Evolutionary conservation across 805 yeast species (phyloP).

Genomic region (Saccharomycopsis sp.): DNA sequence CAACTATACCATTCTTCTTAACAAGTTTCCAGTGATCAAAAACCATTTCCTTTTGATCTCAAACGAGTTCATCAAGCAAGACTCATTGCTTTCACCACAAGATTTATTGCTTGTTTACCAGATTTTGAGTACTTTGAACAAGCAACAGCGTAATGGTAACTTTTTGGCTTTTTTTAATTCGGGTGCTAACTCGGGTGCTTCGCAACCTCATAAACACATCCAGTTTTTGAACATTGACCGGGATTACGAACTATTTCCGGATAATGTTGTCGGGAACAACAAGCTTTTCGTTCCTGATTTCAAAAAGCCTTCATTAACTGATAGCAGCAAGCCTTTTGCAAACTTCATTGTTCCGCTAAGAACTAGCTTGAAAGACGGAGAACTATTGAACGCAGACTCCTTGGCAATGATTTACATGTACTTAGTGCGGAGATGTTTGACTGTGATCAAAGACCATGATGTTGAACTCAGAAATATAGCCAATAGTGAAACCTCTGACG

Average conservation of each 20-base stretch:
- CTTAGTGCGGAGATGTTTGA: slow-evolving; percentile 63
- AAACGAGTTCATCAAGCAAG: slow-evolving; percentile 64
- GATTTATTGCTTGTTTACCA: slow-evolving; percentile 59
- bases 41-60: slow-evolving; percentile 78
- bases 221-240: slow-evolving; percentile 50
- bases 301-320: slow-evolving; percentile 53
- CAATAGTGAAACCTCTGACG: neutral
- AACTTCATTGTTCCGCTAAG: slow-evolving; percentile 54
- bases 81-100: slow-evolving; percentile 58
- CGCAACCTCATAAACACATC: slow-evolving; percentile 87
- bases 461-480: slow-evolving; percentile 15
- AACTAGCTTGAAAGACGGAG: slow-evolving; percentile 33
- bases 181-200: slow-evolving; percentile 89
- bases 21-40: slow-evolving; percentile 80
- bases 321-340: slow-evolving; percentile 63
- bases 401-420: slow-evolving; percentile 66
- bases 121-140: slow-evolving; percentile 45
- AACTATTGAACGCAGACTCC: slow-evolving; percentile 37
- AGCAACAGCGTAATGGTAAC: slow-evolving; percentile 32
- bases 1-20: slow-evolving; percentile 60
- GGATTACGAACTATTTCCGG: slow-evolving; percentile 52
- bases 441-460: slow-evolving; percentile 51
- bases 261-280: slow-evolving; percentile 36
- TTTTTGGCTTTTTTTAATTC: slow-evolving; percentile 85
- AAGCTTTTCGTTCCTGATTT: slow-evolving; percentile 49